Conservation (phyloP, 2,329 filamentous ascomycete genomes). For the Spiromastix sp. region DNA sequence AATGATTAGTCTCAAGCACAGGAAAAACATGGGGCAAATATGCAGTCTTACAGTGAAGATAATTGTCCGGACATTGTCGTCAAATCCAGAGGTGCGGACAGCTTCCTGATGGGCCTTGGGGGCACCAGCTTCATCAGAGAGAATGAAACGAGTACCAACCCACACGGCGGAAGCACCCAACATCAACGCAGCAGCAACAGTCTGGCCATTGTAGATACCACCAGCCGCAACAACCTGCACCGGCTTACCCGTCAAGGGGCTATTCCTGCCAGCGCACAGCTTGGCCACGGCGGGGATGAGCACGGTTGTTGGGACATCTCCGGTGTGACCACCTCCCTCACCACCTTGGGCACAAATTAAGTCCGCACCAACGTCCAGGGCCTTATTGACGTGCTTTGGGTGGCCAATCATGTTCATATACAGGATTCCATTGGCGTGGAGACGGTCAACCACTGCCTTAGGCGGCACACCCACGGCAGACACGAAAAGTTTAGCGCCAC, state of each 20-base stretch:
- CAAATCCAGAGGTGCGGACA: conserved; percentile 79
- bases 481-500: conserved; percentile 85
- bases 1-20: conserved; percentile 1
- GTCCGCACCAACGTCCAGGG: conserved; percentile 80
- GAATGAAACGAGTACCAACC: conserved; percentile 93
- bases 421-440: conserved; percentile 77
- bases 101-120: conserved; percentile 92
- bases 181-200: conserved; percentile 81
- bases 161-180: conserved; percentile 88
- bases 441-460: conserved; percentile 74
- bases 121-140: conserved; percentile 88
- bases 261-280: conserved; percentile 68
- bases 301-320: conserved; percentile 81
- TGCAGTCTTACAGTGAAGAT: conserved; percentile 67
- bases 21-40: not conserved
- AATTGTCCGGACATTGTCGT: conserved; percentile 93
- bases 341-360: conserved; percentile 98
- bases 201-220: conserved; percentile 86
- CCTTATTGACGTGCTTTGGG: conserved; percentile 98
- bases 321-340: conserved; percentile 93
- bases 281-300: conserved; percentile 89
- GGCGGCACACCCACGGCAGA: conserved; percentile 92
- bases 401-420: conserved; percentile 99
- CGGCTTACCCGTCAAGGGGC: conserved; percentile 72
- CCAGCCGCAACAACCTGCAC: conserved; percentile 91